These are phyloP conservation scores for Phytophthora sp. DNA, from an alignment of 352 stramenopile species.

Conservation along the genomic window DNA sequence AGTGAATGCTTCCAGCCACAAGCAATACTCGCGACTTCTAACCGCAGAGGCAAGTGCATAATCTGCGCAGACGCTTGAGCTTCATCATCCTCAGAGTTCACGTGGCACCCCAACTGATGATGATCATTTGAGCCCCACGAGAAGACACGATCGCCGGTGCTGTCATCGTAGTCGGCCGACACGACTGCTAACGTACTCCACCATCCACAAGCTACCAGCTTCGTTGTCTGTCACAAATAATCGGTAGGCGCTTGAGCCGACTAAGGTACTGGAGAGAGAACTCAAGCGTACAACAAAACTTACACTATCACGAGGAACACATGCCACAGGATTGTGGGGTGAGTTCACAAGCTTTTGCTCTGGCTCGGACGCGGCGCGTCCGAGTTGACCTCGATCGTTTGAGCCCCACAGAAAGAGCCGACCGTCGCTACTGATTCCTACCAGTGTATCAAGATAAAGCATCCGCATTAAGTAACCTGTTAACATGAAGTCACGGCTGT, in stretches of 20 bases:
- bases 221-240: slow-evolving; percentile 30
- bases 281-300: background rate
- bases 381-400: slow-evolving; percentile 63
- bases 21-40: slow-evolving; percentile 61
- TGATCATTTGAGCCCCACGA: slow-evolving; percentile 70
- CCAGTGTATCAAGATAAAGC: background rate
- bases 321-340: slow-evolving; percentile 9
- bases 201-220: slow-evolving; percentile 74
- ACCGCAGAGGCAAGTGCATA: slow-evolving; percentile 19
- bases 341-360: slow-evolving; percentile 12
- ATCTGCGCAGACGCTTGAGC: slow-evolving; percentile 10
- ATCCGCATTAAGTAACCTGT: slow-evolving; percentile 24
- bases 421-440: slow-evolving; percentile 37
- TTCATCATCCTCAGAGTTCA: background rate
- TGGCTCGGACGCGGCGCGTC: slow-evolving; percentile 8
- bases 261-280: background rate
- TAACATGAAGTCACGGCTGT: too few relatives aligned
- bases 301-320: slow-evolving; percentile 25
- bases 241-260: too few relatives aligned
- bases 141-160: slow-evolving; percentile 32
- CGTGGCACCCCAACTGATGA: slow-evolving; percentile 49
- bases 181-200: slow-evolving; percentile 65
- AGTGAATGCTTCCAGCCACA: slow-evolving; percentile 89
- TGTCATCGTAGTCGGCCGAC: slow-evolving; percentile 8
- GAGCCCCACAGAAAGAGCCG: slow-evolving; percentile 76